Base-by-base conservation (phyloP, 345 rosid genomes). In the Eucalyptus tenuipes region DNA sequence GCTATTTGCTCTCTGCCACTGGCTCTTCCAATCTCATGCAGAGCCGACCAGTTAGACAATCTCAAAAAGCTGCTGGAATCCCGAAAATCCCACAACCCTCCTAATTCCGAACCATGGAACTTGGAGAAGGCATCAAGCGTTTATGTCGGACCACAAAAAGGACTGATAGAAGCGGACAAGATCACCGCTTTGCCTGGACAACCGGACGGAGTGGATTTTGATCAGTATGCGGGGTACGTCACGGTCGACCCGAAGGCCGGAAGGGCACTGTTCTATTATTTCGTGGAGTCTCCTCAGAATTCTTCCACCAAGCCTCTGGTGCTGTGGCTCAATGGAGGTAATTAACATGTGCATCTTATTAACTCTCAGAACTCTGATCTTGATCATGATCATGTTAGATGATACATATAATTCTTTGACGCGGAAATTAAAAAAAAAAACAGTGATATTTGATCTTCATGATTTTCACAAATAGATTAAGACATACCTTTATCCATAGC, bases 221-320 rank as follows among this genome's bases (percentile, higher is more conserved):
- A 91, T 80, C 95, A 91, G 79, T 90, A 90, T 52, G 90, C 92
- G 8, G 93, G 93, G 27, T 91, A 90, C 87, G 91, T 93, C 2
- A 92, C 91, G 1, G 91, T 92, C 13, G 89, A 90, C 82, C 91
- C 92, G 20, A 87, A 88, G 86, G 87, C 88, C 25, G 92, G 92
- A 64, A 88, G 91, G 53, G 88, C 91, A 10, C 86, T 92, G 52
- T 91, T 93, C 89, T 93, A 93, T 88, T 92, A 93, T 85, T 92
- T 92, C 11, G 92, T 87, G 5, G 92, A 94, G 90, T 92, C 94
- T 0, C 91, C 93, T 13, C 87, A 44, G 82, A 71, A 90, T 75
- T 89, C 95, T 87, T 87, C 92, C 49, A 53, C 89, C 61, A 92
- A 93, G 61, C 95, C 95, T 48, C 88, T 94, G 75, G 88, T 94